Conservation (phyloP, 495 filamentous ascomycete genomes). For the Xylaria scruposa region DNA sequence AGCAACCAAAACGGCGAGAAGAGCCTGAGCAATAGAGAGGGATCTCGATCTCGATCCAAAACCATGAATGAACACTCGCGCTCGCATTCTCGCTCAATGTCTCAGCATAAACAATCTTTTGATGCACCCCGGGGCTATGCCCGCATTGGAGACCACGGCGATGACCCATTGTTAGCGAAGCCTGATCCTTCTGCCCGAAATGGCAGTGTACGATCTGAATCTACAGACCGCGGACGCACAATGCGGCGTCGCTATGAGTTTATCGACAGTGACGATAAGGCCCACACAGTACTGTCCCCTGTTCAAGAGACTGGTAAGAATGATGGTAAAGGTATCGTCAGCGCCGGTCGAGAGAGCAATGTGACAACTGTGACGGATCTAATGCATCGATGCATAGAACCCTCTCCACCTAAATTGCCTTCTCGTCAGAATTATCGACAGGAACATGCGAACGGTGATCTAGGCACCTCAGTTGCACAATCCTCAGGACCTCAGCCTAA, state of each 20-base stretch:
- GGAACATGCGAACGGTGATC: not conserved
- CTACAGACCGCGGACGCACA: conserved; percentile 29
- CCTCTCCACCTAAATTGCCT: conserved; percentile 17
- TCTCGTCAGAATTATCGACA: not conserved
- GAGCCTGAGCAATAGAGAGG: not conserved
- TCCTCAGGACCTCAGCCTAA: not conserved
- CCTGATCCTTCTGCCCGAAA: not conserved
- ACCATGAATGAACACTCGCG: not conserved
- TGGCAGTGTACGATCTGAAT: conserved; percentile 9
- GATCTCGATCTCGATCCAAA: conserved; percentile 9
- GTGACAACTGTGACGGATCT: conserved; percentile 37
- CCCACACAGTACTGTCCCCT: conserved; percentile 15
- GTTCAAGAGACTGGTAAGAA: conserved; percentile 22
- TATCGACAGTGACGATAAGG: conserved; percentile 25
- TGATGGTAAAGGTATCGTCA: not conserved
- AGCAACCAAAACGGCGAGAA: conserved; percentile 2
- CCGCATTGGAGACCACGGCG: not conserved
- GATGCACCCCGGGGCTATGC: not conserved
- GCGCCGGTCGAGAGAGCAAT: conserved; percentile 16
- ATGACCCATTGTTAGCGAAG: not conserved
- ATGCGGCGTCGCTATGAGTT: conserved; percentile 28
- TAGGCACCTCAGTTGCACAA: not conserved
- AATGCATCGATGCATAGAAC: conserved; percentile 8
- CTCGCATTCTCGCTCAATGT: conserved; percentile 6
- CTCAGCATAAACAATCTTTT: not conserved